Evolutionary conservation across 2,329 filamentous ascomycete genomes (phyloP).

Genomic region (Didymella pomorum): DNA sequence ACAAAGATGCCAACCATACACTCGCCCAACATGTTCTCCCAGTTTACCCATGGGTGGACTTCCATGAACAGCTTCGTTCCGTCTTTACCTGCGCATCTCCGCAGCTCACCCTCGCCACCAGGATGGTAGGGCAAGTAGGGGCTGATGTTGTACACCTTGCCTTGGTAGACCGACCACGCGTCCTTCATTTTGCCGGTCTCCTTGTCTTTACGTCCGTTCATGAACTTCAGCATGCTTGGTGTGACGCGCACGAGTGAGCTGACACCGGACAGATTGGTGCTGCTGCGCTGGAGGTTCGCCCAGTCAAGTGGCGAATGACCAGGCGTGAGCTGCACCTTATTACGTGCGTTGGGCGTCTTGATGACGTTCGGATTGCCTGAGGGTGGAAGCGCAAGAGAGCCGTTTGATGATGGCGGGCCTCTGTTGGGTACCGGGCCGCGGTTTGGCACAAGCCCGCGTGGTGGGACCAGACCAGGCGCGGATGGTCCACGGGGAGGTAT

Average conservation of each 20-base stretch:
- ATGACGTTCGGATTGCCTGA: constrained; percentile 40
- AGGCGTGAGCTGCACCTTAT: constrained; percentile 82
- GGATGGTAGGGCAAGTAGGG: constrained; percentile 92
- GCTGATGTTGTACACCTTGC: constrained; percentile 92
- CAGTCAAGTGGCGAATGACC: constrained; percentile 96
- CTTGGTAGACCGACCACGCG: constrained; percentile 89
- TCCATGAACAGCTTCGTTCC: constrained; percentile 69
- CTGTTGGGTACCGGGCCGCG: constrained; percentile 53
- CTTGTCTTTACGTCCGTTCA: constrained; percentile 79
- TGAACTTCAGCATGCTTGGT: constrained; percentile 76
- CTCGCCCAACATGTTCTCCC: constrained; percentile 70
- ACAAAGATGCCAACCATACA: constrained; percentile 70
- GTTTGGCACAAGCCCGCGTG: constrained; percentile 59
- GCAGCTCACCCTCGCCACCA: constrained; percentile 81
- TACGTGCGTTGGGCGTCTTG: constrained; percentile 54
- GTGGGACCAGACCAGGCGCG: constrained; percentile 40
- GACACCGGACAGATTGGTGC: constrained; percentile 59
- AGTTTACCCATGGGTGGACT: constrained; percentile 73
- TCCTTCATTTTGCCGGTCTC: constrained; percentile 59
- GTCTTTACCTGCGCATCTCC: constrained; percentile 79
- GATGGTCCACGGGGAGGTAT: constrained; percentile 29
- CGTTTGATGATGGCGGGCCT: constrained; percentile 52
- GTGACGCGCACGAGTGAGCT: constrained; percentile 74
- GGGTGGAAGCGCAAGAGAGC: constrained; percentile 49
- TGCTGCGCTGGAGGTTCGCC: constrained; percentile 83